phyloP scores from a whole-genome alignment of 2,329 filamentous ascomycete genomes.

The Zalaria obscura region DNA sequence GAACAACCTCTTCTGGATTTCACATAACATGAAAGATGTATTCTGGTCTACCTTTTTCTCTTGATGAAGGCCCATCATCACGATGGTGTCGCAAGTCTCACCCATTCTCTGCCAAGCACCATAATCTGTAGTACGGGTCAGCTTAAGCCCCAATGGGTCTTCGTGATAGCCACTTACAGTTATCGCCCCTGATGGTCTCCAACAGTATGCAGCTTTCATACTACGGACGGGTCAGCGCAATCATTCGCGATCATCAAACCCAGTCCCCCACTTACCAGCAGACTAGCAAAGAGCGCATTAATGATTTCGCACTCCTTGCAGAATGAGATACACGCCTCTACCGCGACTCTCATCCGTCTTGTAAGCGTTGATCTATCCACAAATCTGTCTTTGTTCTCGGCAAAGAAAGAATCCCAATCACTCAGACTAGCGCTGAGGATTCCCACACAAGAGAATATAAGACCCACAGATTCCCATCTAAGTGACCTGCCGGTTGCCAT shows the following conservation, averaged over 20 bases:
- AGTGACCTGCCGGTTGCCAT: slow-evolving; percentile 24
- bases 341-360: slow-evolving; percentile 3
- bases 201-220: slow-evolving; percentile 18
- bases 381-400: background rate
- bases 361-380: slow-evolving; percentile 2
- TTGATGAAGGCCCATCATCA: slow-evolving; percentile 20
- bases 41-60: slow-evolving; percentile 15
- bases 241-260: too few relatives aligned
- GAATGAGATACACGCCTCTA: slow-evolving; percentile 19
- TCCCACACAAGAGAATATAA: slow-evolving; percentile 22
- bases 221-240: background rate
- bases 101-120: slow-evolving; percentile 17
- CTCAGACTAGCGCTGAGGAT: slow-evolving; percentile 20
- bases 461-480: slow-evolving; percentile 30
- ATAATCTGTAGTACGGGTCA: background rate
- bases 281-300: slow-evolving; percentile 18
- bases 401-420: slow-evolving; percentile 19
- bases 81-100: slow-evolving; percentile 18
- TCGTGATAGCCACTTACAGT: slow-evolving; percentile 2
- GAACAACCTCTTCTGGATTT: slow-evolving; percentile 19
- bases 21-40: slow-evolving; percentile 19
- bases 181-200: slow-evolving; percentile 17
- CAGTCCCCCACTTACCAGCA: slow-evolving; percentile 8
- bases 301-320: slow-evolving; percentile 20
- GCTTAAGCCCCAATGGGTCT: background rate